Base-by-base conservation (phyloP, 2,329 filamentous ascomycete species). In the Exophiala sp. region DNA sequence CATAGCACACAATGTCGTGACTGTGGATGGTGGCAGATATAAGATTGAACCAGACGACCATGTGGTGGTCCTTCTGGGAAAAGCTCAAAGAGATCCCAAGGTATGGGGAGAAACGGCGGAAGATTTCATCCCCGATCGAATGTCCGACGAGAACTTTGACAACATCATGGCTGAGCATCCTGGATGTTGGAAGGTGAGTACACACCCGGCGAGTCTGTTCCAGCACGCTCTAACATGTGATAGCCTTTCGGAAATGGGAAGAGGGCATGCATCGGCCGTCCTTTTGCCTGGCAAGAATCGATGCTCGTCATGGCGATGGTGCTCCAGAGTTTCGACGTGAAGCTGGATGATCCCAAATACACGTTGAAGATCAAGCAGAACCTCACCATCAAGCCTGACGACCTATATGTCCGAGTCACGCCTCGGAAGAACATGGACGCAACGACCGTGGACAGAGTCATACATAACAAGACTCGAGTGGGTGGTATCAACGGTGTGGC, bases 171-270 rank as follows among this genome's bases (percentile, higher is more conserved):
- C 43, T 8, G 29, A 54, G 39, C 52, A 51, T 33, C 53, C 53
- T 24, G 43, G 48, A 2, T 35, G 24, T 7, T 55, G 53, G 53
- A 55, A 55, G 43, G 53, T 48, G 33, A 52, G 53, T 36, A 5
- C 5, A 29, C 24, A 29, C 7, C 24, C 35, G 1, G 10, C 11
- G 5, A 5, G 5, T 38, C 10, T 38, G 14, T 5, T 38, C 5
- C 10, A 10, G 11, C 35, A 16, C 3, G 35, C 3, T 11, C 5
- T 38, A 4, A 38, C 35, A 16, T 5, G 10, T 5, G 5, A 16
- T 86, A 87, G 69, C 86, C 87, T 3, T 91, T 90, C 61, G 88
- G 88, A 1, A 86, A 87, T 54, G 87, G 87, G 1, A 75, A 79
- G 59, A 73, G 87, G 48, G 84, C 75, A 1, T 91, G 87, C 61